A percentile compares a stretch with the other conserved stretches of the same genome.
Evolutionary conservation across 305 asterid genomes (phyloP).

Genomic region (Fraxinus albicans): DNA sequence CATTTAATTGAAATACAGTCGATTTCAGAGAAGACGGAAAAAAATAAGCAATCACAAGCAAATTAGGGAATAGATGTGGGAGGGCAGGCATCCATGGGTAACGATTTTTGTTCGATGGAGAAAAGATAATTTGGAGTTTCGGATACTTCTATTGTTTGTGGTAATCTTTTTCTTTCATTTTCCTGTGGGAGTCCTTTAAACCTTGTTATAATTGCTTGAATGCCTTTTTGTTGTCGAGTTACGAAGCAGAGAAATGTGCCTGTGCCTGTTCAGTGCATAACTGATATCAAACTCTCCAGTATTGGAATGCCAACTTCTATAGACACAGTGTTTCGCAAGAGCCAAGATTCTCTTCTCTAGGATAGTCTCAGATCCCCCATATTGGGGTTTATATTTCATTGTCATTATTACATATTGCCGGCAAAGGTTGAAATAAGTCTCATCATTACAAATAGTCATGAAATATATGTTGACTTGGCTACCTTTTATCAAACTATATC

Average conservation of each 20-base stretch:
- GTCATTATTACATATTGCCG: not conserved
- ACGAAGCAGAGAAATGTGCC: not conserved
- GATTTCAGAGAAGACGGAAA: conserved; percentile 13
- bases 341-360: not conserved
- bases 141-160: conserved; percentile 30
- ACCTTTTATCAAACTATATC: not conserved
- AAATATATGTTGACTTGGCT: not conserved
- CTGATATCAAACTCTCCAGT: not conserved
- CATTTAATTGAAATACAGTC: conserved; percentile 38
- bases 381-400: not conserved
- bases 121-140: conserved; percentile 39
- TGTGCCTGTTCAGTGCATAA: not conserved
- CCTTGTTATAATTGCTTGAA: conserved; percentile 21
- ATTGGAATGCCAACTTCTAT: not conserved
- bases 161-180: conserved; percentile 22
- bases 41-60: conserved; percentile 17
- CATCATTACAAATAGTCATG: not conserved
- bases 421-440: not conserved
- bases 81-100: conserved; percentile 48
- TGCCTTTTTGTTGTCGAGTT: conserved; percentile 27
- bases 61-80: conserved; percentile 48
- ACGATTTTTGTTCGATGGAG: conserved; percentile 63
- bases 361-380: not conserved
- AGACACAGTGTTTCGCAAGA: not conserved
- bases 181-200: conserved; percentile 33